Conservation (phyloP, 2,329 filamentous ascomycete species). For the Passalora sequoiae region DNA sequence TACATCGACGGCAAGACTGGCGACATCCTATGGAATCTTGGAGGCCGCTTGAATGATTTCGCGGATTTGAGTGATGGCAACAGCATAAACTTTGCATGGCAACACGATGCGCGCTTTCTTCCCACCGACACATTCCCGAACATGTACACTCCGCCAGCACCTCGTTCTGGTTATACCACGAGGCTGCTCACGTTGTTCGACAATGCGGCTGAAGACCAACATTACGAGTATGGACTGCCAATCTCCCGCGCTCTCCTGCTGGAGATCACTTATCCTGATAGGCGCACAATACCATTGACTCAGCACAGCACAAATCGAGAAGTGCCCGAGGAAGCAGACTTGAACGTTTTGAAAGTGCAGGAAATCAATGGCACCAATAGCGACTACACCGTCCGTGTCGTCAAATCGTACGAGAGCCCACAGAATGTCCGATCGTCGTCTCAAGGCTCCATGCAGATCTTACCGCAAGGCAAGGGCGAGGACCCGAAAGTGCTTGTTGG, state of each 20-base stretch:
- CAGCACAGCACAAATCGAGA: neutral
- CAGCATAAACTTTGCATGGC: conserved; percentile 32
- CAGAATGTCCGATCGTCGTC: conserved; percentile 38
- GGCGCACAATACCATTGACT: neutral
- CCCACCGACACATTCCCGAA: conserved; percentile 25
- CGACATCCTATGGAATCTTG: conserved; percentile 44
- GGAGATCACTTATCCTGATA: conserved; percentile 30
- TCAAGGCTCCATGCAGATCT: conserved; percentile 49
- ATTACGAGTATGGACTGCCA: conserved; percentile 28
- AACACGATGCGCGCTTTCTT: conserved; percentile 32
- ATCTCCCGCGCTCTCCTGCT: conserved; percentile 31
- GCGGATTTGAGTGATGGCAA: conserved; percentile 28
- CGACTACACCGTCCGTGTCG: conserved; percentile 29
- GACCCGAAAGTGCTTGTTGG: conserved; percentile 48
- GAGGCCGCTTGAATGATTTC: conserved; percentile 42
- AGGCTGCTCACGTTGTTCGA: conserved; percentile 50
- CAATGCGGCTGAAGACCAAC: conserved; percentile 45
- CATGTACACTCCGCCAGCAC: conserved; percentile 22
- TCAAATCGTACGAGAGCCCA: conserved; percentile 29
- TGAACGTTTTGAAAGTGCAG: conserved; percentile 30
- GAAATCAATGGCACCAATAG: conserved; percentile 27
- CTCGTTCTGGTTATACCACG: conserved; percentile 30
- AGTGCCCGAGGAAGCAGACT: conserved; percentile 6
- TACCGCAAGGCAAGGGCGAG: conserved; percentile 43
- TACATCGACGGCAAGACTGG: conserved; percentile 43